Evolutionary conservation across 345 rosid genomes (phyloP), one percentile per base, ranked within the genome.

Genomic region (Erysimum cheiranthoides): DNA sequence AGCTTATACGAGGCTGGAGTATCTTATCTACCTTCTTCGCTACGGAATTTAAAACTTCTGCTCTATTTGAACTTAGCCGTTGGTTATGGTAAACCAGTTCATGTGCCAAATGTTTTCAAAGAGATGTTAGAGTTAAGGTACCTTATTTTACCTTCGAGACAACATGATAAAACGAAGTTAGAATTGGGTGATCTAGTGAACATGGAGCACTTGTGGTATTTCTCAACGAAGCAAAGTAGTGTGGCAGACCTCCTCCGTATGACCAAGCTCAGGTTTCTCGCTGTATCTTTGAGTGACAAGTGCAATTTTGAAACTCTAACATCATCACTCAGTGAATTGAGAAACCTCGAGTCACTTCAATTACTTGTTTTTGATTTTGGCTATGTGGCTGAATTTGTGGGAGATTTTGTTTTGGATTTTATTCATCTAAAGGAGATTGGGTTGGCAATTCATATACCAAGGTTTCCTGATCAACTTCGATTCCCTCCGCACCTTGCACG

Each of bases 181-280:
- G 36, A 34, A 34, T 34, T 34, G 2, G 36, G 36, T 34, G 7
- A 34, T 6, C 8, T 34, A 34, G 8, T 6, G 8, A 34, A 34
- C 36, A 0, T 34, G 36, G 36, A 34, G 36, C 1, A 8, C 1
- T 34, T 34, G 2, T 1, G 7, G 18, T 3, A 0, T 17, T 59
- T 59, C 45, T 18, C 64, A 36, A 10, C 45, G 4, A 17, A 36
- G 18, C 30, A 36, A 2, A 11, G 30, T 17, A 59, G n/a, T 17
- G 64, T 59, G 45, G 17, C 45, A 5, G 64, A 59, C 8, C 45
- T 59, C 30, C 13, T 59, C 30, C n/a, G 14, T 59, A 17, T 59
- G 45, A 36, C 31, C 18, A 35, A n/a, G 64, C 64, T 59, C 30
- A 59, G 3, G 43, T 5, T 27, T 3, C 16, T 59, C 30, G 0